Percentiles rank a stretch among this genome's conserved stretches.
Evolutionary conservation across 2,329 filamentous ascomycete species (phyloP).

Genomic region (Alternaria tenuissima): DNA sequence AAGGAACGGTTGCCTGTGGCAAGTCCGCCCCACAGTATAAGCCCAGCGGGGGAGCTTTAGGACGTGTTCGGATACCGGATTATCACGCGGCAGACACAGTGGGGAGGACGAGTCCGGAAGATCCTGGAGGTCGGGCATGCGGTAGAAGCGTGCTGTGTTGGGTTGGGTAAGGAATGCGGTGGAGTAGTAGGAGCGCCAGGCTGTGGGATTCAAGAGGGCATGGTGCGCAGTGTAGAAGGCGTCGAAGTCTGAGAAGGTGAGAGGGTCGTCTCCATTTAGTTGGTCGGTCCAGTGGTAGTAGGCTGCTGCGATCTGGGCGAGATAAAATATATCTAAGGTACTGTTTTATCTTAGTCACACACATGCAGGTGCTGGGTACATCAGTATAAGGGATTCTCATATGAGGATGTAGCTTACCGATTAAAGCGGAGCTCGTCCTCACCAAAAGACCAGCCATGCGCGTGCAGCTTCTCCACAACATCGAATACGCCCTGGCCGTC

Average conservation of each 20-base stretch:
- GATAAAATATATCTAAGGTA: conserved; percentile 11
- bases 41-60: no score
- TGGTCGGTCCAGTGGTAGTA: conserved; percentile 8
- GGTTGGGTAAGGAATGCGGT: conserved; percentile 7
- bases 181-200: conserved; percentile 2
- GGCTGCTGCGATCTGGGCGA: conserved; percentile 10
- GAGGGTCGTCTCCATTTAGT: conserved; percentile 2
- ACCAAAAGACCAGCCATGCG: conserved; percentile 14
- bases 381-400: background rate
- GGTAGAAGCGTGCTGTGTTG: conserved; percentile 10
- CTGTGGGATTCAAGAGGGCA: background rate
- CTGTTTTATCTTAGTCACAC: conserved; percentile 2
- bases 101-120: conserved; percentile 8
- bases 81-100: background rate
- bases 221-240: background rate
- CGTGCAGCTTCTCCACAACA: conserved; percentile 13
- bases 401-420: conserved; percentile 12
- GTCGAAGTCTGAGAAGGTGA: conserved; percentile 1
- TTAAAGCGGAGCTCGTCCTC: conserved; percentile 11
- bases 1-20: no score
- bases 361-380: background rate
- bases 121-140: conserved; percentile 7
- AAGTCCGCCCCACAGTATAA: no score
- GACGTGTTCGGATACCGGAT: no score
- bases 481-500: conserved; percentile 8